phyloP scores from a whole-genome alignment of 2,329 filamentous ascomycete genomes.

The Orbilia quercus region DNA sequence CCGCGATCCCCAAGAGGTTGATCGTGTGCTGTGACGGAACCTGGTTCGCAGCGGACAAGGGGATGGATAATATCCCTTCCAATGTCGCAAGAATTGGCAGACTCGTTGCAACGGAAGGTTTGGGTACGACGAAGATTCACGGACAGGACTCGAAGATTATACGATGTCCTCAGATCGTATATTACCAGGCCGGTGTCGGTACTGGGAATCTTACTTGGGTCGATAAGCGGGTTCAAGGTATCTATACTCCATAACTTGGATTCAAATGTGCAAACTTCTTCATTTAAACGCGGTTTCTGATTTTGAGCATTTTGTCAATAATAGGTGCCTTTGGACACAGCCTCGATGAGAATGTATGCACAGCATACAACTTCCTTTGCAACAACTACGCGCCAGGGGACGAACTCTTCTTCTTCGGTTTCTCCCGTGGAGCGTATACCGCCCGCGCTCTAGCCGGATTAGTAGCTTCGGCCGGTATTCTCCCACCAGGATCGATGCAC shows the following conservation, averaged over 20 bases:
- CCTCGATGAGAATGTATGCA: conserved; percentile 66
- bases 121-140: conserved; percentile 56
- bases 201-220: conserved; percentile 53
- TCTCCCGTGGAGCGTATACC: conserved; percentile 71
- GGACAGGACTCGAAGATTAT: neutral
- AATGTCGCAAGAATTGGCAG: conserved; percentile 62
- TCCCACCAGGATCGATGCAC: conserved; percentile 68
- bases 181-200: conserved; percentile 63
- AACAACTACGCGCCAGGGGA: conserved; percentile 72
- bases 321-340: conserved; percentile 59
- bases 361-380: conserved; percentile 73
- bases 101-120: conserved; percentile 60
- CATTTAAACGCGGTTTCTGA: neutral
- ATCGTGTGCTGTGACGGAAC: conserved; percentile 40
- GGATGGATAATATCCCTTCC: conserved; percentile 60
- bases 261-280: neutral
- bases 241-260: neutral
- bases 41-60: conserved; percentile 28
- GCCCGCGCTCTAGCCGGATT: conserved; percentile 69
- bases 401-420: conserved; percentile 69
- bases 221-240: conserved; percentile 48
- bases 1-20: conserved; percentile 3
- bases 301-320: neutral
- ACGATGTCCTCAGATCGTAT: conserved; percentile 61
- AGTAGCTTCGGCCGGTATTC: conserved; percentile 67